Conservation (phyloP, 495 filamentous ascomycete species). For the Aspergillus haitiensis region DNA sequence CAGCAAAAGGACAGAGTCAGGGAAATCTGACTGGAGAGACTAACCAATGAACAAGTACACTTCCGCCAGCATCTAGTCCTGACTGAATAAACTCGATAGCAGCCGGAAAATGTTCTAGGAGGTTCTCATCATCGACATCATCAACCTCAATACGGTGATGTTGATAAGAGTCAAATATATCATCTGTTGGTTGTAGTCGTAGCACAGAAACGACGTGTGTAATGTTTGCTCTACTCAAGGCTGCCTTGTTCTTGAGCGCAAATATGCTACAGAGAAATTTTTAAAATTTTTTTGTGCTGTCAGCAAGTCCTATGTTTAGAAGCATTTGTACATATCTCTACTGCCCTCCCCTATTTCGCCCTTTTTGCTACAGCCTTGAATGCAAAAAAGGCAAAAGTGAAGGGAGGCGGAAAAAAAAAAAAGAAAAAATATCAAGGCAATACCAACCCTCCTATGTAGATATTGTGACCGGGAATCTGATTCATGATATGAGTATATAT, state of each 20-base stretch:
- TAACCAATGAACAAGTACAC: constrained; percentile 76
- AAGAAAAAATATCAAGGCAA: not conserved
- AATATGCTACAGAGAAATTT: constrained; percentile 60
- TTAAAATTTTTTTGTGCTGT: constrained; percentile 20
- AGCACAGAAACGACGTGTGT: constrained; percentile 91
- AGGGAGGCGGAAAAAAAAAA: not conserved
- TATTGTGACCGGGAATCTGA: constrained; percentile 65
- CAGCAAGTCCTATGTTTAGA: not conserved
- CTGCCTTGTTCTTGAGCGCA: constrained; percentile 64
- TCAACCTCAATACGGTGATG: constrained; percentile 82
- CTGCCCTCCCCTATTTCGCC: not conserved
- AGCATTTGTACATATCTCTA: too few species aligned
- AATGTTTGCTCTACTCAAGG: constrained; percentile 69
- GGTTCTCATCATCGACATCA: constrained; percentile 82
- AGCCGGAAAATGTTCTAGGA: constrained; percentile 74
- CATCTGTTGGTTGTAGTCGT: constrained; percentile 53
- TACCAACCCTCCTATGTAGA: constrained; percentile 84
- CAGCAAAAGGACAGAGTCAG: not conserved
- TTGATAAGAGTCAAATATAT: constrained; percentile 47
- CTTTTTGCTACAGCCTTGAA: not conserved
- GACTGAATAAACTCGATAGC: constrained; percentile 80
- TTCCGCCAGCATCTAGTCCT: constrained; percentile 65
- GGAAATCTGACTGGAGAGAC: constrained; percentile 22
- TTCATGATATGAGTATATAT: constrained; percentile 46
- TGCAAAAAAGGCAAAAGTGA: not conserved